These are phyloP conservation scores for Paralagenidium karlingii DNA, from an alignment of 352 stramenopile genomes.

Conservation along the genomic window DNA sequence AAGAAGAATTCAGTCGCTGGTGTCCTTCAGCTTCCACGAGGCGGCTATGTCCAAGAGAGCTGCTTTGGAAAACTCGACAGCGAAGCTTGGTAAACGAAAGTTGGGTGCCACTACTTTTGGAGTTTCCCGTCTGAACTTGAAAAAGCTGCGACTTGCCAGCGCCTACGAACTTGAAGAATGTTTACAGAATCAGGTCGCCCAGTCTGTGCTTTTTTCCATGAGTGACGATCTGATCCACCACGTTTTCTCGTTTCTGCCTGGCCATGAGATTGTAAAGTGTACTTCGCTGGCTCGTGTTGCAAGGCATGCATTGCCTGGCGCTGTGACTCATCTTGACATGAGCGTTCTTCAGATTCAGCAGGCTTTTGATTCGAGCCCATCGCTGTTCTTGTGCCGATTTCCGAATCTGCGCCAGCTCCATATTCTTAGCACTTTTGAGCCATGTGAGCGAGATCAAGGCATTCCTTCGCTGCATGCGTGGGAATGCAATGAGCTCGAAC, in stretches of 20 bases:
- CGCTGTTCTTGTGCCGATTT: conserved; percentile 33
- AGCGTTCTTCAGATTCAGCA: conserved; percentile 31
- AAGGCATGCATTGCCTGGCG: conserved; percentile 30
- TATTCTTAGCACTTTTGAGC: conserved; percentile 46
- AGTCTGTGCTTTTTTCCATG: conserved; percentile 40
- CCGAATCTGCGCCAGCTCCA: conserved; percentile 41
- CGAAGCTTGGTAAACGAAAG: conserved; percentile 40
- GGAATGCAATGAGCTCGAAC: conserved; percentile 66
- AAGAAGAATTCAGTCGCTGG: conserved; percentile 64
- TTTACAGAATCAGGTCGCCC: neutral
- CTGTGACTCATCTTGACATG: conserved; percentile 41
- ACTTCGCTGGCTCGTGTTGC: conserved; percentile 53
- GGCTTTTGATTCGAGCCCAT: conserved; percentile 21
- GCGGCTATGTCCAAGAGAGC: conserved; percentile 45
- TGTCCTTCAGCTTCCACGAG: conserved; percentile 81
- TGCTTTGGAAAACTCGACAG: conserved; percentile 11
- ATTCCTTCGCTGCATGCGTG: conserved; percentile 52
- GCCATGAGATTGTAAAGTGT: conserved; percentile 48
- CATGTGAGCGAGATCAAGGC: conserved; percentile 32
- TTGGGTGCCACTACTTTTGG: conserved; percentile 22
- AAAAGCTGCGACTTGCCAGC: conserved; percentile 21
- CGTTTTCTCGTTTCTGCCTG: conserved; percentile 57
- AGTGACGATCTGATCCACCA: conserved; percentile 57
- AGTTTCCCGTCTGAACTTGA: conserved; percentile 45
- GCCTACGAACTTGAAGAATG: neutral